Base-by-base conservation (phyloP, 2,329 filamentous ascomycete species). In the Sordariomycetes sp. region DNA sequence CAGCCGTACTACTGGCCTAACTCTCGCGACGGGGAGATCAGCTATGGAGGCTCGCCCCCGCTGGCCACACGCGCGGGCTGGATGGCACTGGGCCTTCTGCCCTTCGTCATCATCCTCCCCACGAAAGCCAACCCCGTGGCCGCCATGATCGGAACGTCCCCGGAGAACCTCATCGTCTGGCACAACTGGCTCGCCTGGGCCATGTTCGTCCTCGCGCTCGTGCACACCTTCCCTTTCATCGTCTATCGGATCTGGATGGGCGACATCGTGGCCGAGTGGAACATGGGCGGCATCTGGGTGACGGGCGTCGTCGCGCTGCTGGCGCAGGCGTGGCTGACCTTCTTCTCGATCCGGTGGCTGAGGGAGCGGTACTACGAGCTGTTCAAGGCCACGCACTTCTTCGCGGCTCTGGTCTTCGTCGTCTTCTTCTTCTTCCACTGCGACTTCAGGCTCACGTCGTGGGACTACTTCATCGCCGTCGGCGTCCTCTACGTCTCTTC, bases 381-480 rank as follows among this genome's bases (percentile, higher is more conserved):
- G 45, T 79, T 79, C 65, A 78, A 78, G 42, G 59, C 59, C 4
- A 65, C 68, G 0, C 74, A 79, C 44, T 63, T 69, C 39, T 37
- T 71, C 15, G 62, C 64, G 4, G 72, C 66, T 0, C 41, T 70
- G 4, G 43, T 74, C 2, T 79, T 78, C 42, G 53, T 76, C 14
- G 32, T 77, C 8, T 72, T 75, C 45, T 69, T 79, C 50, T 78
- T 79, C 52, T 58, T 75, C 33, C 74, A 79, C 50, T 77, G 73
- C 46, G 64, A 71, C 46, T 68, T 64, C 48, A 61, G 55, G 0
- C 55, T 78, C 10, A 63, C 66, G 2, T 73, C 71, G 3, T 75
- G 68, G 69, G 67, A 78, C 52, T 79, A 78, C 46, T 77, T 79
- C 46, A 68, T 79, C 40, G 73, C 67, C 3, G 63, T 67, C 0